phyloP scores from a whole-genome alignment of 495 filamentous ascomycete species.

The Cercophora scortea region DNA sequence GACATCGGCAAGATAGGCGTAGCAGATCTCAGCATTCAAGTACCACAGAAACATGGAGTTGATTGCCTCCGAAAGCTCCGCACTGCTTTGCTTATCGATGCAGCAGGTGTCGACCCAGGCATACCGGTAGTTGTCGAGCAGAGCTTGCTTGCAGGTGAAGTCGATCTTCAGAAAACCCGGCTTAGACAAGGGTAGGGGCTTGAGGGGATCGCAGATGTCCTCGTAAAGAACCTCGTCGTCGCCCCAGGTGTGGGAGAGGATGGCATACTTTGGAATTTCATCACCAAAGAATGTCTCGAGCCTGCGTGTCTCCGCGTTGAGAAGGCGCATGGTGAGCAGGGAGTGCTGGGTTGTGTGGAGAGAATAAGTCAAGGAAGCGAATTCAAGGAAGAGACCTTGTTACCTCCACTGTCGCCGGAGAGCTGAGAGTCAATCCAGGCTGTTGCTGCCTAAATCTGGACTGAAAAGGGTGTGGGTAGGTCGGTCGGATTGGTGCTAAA shows the following conservation, averaged over 20 bases:
- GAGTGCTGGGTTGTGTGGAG: too few species aligned
- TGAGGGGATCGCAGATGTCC: not conserved
- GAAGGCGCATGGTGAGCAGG: not conserved
- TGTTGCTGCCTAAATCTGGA: too few species aligned
- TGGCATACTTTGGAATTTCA: not conserved
- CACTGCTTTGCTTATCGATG: too few species aligned
- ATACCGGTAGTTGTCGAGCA: not conserved
- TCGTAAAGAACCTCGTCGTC: not conserved
- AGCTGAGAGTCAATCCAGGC: too few species aligned
- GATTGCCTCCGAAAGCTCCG: too few species aligned
- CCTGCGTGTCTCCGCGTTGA: not conserved
- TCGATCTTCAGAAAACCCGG: not conserved
- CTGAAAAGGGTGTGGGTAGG: too few species aligned
- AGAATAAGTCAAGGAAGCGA: too few species aligned
- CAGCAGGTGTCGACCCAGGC: conserved; percentile 1
- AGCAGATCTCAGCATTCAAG: not conserved
- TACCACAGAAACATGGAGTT: not conserved
- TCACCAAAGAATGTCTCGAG: not conserved
- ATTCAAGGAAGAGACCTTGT: too few species aligned
- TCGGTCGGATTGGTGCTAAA: too few species aligned
- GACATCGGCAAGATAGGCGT: not conserved
- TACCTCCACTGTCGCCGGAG: too few species aligned
- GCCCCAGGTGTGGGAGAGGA: conserved; percentile 4
- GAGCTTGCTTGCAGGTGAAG: not conserved
- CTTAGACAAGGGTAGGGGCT: not conserved